Evolutionary conservation across 164 flowering plant genomes (phyloP), one percentile per base, ranked within the genome.

Genomic region (Nymphaea thermarum): DNA sequence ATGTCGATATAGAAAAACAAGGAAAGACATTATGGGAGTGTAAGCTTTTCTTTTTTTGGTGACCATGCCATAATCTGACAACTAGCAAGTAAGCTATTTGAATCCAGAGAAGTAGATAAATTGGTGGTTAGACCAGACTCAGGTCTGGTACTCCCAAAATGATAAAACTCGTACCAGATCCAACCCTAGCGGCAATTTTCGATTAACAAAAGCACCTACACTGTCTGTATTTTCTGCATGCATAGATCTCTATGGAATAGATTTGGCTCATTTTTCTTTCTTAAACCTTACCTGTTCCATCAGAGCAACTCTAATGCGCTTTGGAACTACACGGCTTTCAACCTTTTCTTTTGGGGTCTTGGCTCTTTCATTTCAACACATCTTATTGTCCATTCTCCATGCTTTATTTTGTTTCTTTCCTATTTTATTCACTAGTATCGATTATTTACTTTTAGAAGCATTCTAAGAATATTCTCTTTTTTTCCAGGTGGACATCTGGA

Each of bases 401-500:
- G 64, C 17, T 62, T 17, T 62, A 62, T 8, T 17, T 17, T 8
- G 42, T 17, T 41, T 55, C 12, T 62, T 62, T 17, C 17, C 57
- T 8, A 8, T 15, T 51, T 1, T 3, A 51, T 5, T 51, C 12
- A 51, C 57, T 51, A 51, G 57, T 5, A 15, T 8, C 14, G 1
- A 15, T 8, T 2, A 17, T 61, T 61, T 61, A 61, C 16, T 36
- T 61, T 61, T 6, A 61, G 41, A n/a, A n/a, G 8, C 63, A 61
- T 61, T 10, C 42, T 61, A n/a, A 36, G n/a, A 8, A 61, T 61
- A 36, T 61, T 11, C 6, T 64, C 12, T 42, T 10, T 64, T 15
- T 42, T 67, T 43, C 43, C 81, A 93, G 98, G 96, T 93, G 73
- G 96, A 90, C 72, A 74, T 93, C 44, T 81, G 75, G 80, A 76